phyloP scores from a whole-genome alignment of 768 basidiomycete genomes.

The Sarcodon sp. region DNA sequence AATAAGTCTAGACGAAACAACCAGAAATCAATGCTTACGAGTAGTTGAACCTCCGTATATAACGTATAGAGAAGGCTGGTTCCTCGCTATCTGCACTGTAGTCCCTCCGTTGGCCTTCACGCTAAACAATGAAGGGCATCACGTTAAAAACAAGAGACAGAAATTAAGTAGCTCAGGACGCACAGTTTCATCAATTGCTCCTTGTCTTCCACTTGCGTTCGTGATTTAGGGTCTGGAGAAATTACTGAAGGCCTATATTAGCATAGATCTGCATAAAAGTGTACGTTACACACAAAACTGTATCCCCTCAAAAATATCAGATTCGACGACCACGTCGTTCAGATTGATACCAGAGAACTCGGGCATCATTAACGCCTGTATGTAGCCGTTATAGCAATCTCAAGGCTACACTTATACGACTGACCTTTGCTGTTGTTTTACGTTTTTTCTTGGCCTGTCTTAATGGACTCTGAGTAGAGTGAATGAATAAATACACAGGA shows the following conservation, averaged over 20 bases:
- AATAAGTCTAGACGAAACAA: not conserved
- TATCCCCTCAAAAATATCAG: constrained; percentile 57
- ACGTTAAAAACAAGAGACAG: not conserved
- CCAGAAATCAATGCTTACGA: constrained; percentile 33
- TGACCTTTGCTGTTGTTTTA: constrained; percentile 38
- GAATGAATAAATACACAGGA: not conserved
- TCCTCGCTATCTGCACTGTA: constrained; percentile 46
- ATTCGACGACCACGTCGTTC: constrained; percentile 44
- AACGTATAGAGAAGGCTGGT: constrained; percentile 38
- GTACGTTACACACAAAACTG: constrained; percentile 55
- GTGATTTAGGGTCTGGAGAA: constrained; percentile 61
- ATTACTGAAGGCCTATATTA: constrained; percentile 36
- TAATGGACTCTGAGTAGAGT: constrained; percentile 1
- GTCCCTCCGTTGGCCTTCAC: constrained; percentile 61
- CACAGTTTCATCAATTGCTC: constrained; percentile 56
- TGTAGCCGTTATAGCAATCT: not conserved
- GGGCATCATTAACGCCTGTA: constrained; percentile 45
- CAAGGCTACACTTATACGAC: not conserved
- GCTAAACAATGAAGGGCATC: constrained; percentile 23
- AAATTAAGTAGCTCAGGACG: constrained; percentile 7
- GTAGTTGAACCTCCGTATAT: constrained; percentile 59
- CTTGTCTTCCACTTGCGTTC: constrained; percentile 55
- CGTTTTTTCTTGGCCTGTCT: constrained; percentile 43
- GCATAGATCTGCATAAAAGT: not conserved
- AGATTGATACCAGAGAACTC: constrained; percentile 56